Base-by-base conservation (phyloP, 2,329 filamentous ascomycete species). In the Ascochyta viciae-villosae region DNA sequence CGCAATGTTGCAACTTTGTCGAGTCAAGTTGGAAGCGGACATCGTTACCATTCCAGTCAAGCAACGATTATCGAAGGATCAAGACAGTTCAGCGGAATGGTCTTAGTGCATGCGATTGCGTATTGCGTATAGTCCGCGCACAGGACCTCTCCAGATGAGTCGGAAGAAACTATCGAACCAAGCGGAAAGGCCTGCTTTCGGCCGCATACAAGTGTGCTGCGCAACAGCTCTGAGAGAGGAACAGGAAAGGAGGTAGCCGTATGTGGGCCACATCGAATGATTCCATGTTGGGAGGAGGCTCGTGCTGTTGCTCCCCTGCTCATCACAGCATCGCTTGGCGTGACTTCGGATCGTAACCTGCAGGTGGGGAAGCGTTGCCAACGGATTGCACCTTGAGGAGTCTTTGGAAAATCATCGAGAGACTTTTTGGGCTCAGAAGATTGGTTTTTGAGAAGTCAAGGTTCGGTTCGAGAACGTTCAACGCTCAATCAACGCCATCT, bases 311-410 rank as follows among this genome's bases (percentile, higher is more conserved):
- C 35, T 38, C 53, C 62, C 58, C 50, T 60, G 52, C 61, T 53
- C 50, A 61, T 68, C 61, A 67, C 61, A 42, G 60, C 64, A 58
- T 63, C 47, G 34, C 69, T 72, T 72, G 70, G 71, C 70, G 68
- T 72, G 66, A 68, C 47, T 41, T 56, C 44, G 50, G 58, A 50
- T 54, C 52, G 56, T 63, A 62, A 60, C 62, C 62, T 67, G 67
- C 65, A 68, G 56, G 53, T 54, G 54, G 19, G 19, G 39, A 50
- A 49, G 57, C 52, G 27, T 27, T 50, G 61, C 58, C 50, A 43
- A 57, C 40, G 45, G 46, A 40, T 43, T 16, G 41, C 12, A 12
- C 23, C 26, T 34, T 33, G 27, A 33, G 5, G 8, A 6, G 24
- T 22, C n/a, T 13, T 19, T 39, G 19, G 19, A 19, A 19, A 3